phyloP scores from a whole-genome alignment of 2,329 filamentous ascomycete genomes.

The Arthrobotrys conoides region DNA sequence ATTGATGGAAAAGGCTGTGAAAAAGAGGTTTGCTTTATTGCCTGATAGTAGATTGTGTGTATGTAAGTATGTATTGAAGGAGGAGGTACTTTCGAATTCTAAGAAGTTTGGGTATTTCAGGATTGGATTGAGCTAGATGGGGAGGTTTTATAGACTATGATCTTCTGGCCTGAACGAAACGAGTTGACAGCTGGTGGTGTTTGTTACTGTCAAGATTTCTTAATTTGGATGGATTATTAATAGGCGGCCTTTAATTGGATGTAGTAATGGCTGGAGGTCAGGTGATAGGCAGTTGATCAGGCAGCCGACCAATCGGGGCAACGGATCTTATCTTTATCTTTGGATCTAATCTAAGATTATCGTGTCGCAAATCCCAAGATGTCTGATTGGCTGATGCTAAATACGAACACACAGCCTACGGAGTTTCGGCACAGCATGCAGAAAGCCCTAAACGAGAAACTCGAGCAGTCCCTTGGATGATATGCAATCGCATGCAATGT shows the following conservation, averaged over 20 bases:
- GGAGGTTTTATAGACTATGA: constrained; percentile 48
- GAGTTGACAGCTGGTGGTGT: constrained; percentile 6
- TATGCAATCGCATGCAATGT: too few species aligned
- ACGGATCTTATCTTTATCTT: constrained; percentile 50
- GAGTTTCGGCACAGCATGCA: constrained; percentile 54
- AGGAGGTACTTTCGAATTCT: too few species aligned
- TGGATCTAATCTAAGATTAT: constrained; percentile 57
- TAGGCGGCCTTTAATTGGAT: constrained; percentile 26
- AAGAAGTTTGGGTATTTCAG: neutral
- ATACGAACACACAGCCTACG: constrained; percentile 37
- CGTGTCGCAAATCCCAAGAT: constrained; percentile 22
- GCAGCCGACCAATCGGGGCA: neutral
- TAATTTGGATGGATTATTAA: constrained; percentile 33
- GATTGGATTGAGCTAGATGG: constrained; percentile 1
- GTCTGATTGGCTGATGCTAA: constrained; percentile 39
- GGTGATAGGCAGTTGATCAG: constrained; percentile 6
- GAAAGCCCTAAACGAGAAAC: constrained; percentile 44
- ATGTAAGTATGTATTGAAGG: neutral
- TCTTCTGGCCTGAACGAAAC: constrained; percentile 12
- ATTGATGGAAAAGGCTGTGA: neutral
- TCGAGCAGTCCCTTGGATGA: too few species aligned
- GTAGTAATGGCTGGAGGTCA: neutral
- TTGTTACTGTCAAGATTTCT: constrained; percentile 37
- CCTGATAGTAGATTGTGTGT: neutral
- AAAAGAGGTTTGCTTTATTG: neutral